Percentiles rank a stretch among this genome's conserved stretches.
phyloP scores from a whole-genome alignment of 164 flowering plant species.

The Hamamelis virginiana region DNA sequence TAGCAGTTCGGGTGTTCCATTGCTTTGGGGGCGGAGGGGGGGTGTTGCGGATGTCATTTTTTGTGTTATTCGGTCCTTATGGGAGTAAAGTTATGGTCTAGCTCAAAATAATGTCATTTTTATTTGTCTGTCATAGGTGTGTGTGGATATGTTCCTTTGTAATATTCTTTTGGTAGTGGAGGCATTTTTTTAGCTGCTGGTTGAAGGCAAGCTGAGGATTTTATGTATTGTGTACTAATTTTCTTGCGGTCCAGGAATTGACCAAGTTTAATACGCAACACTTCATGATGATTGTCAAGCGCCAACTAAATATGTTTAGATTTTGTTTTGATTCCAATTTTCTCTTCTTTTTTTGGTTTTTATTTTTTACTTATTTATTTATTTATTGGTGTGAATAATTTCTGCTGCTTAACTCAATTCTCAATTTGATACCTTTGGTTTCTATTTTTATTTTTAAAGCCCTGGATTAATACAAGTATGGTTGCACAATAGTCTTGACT shows the following conservation, averaged over 20 bases:
- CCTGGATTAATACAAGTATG: too few species aligned
- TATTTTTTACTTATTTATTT: neutral
- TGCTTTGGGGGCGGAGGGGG: neutral
- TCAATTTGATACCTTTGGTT: too few species aligned
- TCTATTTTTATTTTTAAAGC: too few species aligned
- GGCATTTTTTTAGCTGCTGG: slow-evolving; percentile 46
- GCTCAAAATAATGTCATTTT: slow-evolving; percentile 20
- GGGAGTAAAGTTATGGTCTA: slow-evolving; percentile 15
- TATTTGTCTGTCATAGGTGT: slow-evolving; percentile 12
- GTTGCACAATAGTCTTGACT: too few species aligned
- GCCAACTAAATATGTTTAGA: too few species aligned
- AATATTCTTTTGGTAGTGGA: slow-evolving; percentile 53
- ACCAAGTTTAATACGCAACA: neutral
- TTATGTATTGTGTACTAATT: slow-evolving; percentile 10
- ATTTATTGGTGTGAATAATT: too few species aligned
- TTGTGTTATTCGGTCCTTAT: slow-evolving; percentile 8
- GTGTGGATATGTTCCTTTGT: slow-evolving; percentile 35
- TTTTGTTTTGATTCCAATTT: too few species aligned
- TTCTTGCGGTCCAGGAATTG: slow-evolving; percentile 8
- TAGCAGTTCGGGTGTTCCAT: slow-evolving; percentile 7
- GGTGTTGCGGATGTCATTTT: neutral
- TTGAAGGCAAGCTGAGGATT: slow-evolving; percentile 31
- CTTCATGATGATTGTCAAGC: neutral
- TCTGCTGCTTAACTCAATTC: too few species aligned
- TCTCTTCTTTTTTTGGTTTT: too few species aligned